phyloP scores from a whole-genome alignment of 2,329 filamentous ascomycete species.

The Colletotrichum cereale region DNA sequence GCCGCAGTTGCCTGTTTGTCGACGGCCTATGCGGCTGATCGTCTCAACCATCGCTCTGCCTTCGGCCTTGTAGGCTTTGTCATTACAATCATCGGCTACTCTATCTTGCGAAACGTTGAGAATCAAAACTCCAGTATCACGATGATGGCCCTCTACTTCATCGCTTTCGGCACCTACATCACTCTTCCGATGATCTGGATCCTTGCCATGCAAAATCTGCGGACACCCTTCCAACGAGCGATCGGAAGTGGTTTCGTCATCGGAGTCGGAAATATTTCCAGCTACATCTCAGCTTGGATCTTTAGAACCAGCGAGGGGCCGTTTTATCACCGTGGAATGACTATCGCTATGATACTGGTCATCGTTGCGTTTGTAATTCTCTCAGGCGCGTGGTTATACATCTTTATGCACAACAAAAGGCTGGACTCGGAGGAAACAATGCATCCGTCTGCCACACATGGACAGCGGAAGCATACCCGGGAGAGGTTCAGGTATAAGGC shows the following conservation, averaged over 20 bases:
- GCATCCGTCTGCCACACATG: not conserved
- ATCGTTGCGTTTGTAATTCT: constrained; percentile 26
- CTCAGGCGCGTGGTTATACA: constrained; percentile 33
- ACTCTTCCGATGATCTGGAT: constrained; percentile 42
- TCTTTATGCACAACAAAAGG: constrained; percentile 23
- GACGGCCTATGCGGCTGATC: constrained; percentile 34
- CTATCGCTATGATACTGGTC: constrained; percentile 29
- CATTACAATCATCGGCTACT: constrained; percentile 38
- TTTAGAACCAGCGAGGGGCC: constrained; percentile 41
- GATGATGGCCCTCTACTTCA: constrained; percentile 42
- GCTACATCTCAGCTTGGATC: constrained; percentile 42
- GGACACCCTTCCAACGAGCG: constrained; percentile 42
- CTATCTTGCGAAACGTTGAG: constrained; percentile 13
- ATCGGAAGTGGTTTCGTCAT: constrained; percentile 52
- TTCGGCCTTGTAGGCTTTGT: constrained; percentile 39
- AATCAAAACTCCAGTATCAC: constrained; percentile 21
- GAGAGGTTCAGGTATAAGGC: not conserved
- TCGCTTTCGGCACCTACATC: constrained; percentile 39
- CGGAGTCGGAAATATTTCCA: constrained; percentile 52
- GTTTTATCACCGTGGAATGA: constrained; percentile 40
- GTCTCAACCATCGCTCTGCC: constrained; percentile 38
- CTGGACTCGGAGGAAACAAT: constrained; percentile 1
- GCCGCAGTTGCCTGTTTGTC: constrained; percentile 36
- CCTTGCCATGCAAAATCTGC: constrained; percentile 38
- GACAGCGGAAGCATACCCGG: too few relatives aligned